Evolutionary conservation across 345 rosid species (phyloP).

Genomic region (Kernera saxatilis): DNA sequence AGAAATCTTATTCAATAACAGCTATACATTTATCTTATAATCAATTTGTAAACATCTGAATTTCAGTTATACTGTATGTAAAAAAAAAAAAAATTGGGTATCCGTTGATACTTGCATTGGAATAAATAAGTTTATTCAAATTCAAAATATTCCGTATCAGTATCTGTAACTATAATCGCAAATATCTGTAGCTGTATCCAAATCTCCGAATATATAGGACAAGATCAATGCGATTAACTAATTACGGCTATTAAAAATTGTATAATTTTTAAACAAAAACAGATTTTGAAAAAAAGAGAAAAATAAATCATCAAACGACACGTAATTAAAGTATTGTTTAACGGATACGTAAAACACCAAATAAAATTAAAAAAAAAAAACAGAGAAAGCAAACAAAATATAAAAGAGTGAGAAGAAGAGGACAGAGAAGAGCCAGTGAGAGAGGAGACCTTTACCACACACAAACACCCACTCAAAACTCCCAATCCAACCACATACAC

Average conservation of each 20-base stretch:
- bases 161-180: background rate
- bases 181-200: background rate
- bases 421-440: conserved; percentile 17
- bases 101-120: too few relatives aligned
- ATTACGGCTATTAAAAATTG: background rate
- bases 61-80: too few relatives aligned
- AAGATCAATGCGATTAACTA: background rate
- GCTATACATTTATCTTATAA: too few relatives aligned
- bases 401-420: conserved; percentile 28
- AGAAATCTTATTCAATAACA: too few relatives aligned
- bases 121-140: too few relatives aligned
- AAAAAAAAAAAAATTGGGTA: too few relatives aligned
- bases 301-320: background rate
- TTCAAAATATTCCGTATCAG: background rate
- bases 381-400: conserved; percentile 15
- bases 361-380: background rate
- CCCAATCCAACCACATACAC: background rate
- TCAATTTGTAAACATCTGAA: too few relatives aligned
- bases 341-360: conserved; percentile 25
- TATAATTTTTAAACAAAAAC: background rate
- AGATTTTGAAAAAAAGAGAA: background rate
- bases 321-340: conserved; percentile 24
- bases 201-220: background rate
- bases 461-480: conserved; percentile 24
- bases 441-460: conserved; percentile 23